Conservation (phyloP, 345 rosid species). For the Bruguiera gymnorhiza region DNA sequence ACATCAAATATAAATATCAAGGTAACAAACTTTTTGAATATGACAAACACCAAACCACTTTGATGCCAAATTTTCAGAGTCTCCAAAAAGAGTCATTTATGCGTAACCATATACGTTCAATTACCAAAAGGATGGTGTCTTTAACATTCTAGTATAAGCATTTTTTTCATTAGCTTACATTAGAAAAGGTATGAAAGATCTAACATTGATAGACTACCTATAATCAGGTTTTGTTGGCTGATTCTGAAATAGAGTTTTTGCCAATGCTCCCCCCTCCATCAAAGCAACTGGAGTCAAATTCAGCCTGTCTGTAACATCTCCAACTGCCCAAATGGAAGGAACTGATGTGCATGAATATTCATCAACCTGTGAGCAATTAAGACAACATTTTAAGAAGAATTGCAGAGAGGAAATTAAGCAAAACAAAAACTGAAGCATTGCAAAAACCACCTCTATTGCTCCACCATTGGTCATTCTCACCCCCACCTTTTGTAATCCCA, state of each 20-base stretch:
- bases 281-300: conserved; percentile 98
- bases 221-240: conserved; percentile 89
- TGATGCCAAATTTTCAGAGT: background rate
- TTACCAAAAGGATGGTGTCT: background rate
- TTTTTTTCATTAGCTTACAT: too few species aligned
- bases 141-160: background rate
- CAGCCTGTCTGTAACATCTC: conserved; percentile 88
- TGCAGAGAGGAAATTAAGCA: conserved; percentile 6
- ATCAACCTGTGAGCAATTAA: conserved; percentile 59
- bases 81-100: background rate
- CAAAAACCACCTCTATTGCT: conserved; percentile 73
- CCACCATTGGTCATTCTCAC: conserved; percentile 71
- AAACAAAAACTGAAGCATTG: conserved; percentile 1
- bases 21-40: background rate
- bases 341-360: conserved; percentile 78
- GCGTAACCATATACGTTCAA: background rate
- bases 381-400: conserved; percentile 7
- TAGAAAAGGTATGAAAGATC: too few species aligned
- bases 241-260: conserved; percentile 70
- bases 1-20: background rate
- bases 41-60: background rate
- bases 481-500: conserved; percentile 83
- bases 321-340: conserved; percentile 96
- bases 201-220: conserved; percentile 41
- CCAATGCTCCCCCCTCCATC: conserved; percentile 98